A percentile compares a stretch with the other conserved stretches of the same genome.
These are phyloP conservation scores for Xylaria sp. DNA, from an alignment of 2,329 filamentous ascomycete genomes.

Conservation along the genomic window DNA sequence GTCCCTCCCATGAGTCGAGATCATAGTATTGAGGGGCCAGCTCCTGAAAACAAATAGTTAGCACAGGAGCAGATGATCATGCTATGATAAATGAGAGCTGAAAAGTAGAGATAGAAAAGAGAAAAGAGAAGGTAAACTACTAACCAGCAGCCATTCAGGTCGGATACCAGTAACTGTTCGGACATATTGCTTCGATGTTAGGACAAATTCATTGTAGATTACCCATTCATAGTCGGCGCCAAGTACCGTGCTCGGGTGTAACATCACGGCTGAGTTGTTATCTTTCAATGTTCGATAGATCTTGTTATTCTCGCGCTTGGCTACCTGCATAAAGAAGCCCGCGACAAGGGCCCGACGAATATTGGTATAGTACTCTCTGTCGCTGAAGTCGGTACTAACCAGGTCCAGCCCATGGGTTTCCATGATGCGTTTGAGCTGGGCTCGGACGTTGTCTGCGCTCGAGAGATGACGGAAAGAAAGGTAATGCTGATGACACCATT, in stretches of 20 bases:
- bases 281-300: conserved; percentile 97
- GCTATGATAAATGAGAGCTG: neutral
- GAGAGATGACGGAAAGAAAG: conserved; percentile 87
- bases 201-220: conserved; percentile 96
- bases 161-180: conserved; percentile 91
- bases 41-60: conserved; percentile 68
- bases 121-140: conserved; percentile 46
- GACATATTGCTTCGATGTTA: conserved; percentile 98
- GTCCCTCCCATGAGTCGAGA: conserved; percentile 76
- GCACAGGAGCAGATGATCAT: conserved; percentile 26
- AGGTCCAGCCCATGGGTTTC: conserved; percentile 89
- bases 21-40: conserved; percentile 96
- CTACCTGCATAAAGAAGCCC: conserved; percentile 99
- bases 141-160: conserved; percentile 92
- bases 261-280: conserved; percentile 89
- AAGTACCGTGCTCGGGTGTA: conserved; percentile 93
- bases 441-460: conserved; percentile 92
- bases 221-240: conserved; percentile 94
- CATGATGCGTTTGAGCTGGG: conserved; percentile 96
- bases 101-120: neutral
- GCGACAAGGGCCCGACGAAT: conserved; percentile 91
- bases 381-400: conserved; percentile 86
- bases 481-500: conserved; percentile 98
- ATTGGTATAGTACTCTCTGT: conserved; percentile 98
- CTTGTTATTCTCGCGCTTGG: conserved; percentile 91